Conservation (phyloP, 2,329 filamentous ascomycete genomes). For the Aspergillus aculeatus region DNA sequence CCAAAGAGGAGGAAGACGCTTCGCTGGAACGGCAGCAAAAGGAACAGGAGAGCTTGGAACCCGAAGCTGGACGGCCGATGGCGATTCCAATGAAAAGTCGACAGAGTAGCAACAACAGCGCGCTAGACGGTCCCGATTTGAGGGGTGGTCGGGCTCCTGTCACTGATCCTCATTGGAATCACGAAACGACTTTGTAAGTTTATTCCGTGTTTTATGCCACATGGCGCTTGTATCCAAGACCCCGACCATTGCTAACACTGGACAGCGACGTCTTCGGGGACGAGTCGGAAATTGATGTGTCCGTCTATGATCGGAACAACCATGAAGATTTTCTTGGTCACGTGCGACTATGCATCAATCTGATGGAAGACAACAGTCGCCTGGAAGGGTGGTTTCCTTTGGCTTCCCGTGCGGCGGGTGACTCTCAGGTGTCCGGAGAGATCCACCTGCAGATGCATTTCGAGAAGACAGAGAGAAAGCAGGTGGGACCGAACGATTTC, state of each 20-base stretch:
- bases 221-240: neutral
- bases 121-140: conserved; percentile 63
- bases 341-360: conserved; percentile 73
- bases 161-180: conserved; percentile 91
- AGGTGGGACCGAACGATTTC: conserved; percentile 93
- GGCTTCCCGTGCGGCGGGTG: conserved; percentile 74
- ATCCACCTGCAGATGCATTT: conserved; percentile 84
- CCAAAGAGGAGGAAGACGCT: conserved; percentile 60
- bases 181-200: conserved; percentile 89
- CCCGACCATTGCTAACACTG: neutral
- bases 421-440: conserved; percentile 75
- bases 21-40: conserved; percentile 61
- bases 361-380: conserved; percentile 66
- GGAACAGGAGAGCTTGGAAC: conserved; percentile 65
- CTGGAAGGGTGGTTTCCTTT: conserved; percentile 84
- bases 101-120: conserved; percentile 92
- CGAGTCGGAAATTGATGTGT: conserved; percentile 86
- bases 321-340: conserved; percentile 91
- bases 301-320: conserved; percentile 82
- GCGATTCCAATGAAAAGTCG: conserved; percentile 96
- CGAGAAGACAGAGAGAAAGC: conserved; percentile 82
- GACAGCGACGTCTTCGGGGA: conserved; percentile 86
- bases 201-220: neutral
- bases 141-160: conserved; percentile 59
- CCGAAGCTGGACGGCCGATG: conserved; percentile 81